These are phyloP conservation scores for Lentinula sp. DNA, from an alignment of 768 basidiomycete genomes.

Conservation along the genomic window DNA sequence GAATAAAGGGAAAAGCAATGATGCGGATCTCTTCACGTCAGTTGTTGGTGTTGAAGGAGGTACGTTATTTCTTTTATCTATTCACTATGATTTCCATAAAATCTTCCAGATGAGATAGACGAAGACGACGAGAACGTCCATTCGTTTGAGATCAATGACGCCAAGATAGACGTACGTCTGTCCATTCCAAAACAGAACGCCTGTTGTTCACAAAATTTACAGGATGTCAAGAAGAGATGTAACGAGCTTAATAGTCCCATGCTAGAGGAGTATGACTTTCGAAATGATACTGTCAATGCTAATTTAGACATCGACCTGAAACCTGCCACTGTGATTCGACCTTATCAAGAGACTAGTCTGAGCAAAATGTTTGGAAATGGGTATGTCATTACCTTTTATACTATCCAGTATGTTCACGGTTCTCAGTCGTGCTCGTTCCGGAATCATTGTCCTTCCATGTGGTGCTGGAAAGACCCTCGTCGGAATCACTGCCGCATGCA, in stretches of 20 bases:
- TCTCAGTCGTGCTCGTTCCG: constrained; percentile 86
- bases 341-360: constrained; percentile 97
- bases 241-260: constrained; percentile 97
- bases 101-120: constrained; percentile 78
- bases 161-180: constrained; percentile 78
- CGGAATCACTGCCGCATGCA: constrained; percentile 99
- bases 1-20: constrained; percentile 29
- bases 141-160: constrained; percentile 92
- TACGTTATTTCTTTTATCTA: constrained; percentile 23
- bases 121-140: constrained; percentile 98
- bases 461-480: constrained; percentile 99
- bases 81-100: not conserved
- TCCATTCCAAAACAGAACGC: not conserved
- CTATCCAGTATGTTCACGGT: constrained; percentile 6
- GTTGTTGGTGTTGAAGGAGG: constrained; percentile 94
- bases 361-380: constrained; percentile 99
- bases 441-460: constrained; percentile 97
- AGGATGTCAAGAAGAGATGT: constrained; percentile 96
- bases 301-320: constrained; percentile 98
- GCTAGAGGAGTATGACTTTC: constrained; percentile 98
- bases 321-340: constrained; percentile 93
- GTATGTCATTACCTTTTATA: constrained; percentile 32
- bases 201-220: not conserved
- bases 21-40: constrained; percentile 85
- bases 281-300: constrained; percentile 93